Conservation (phyloP, 371 early-diverging fungal species). For the Zychaea mexicana region DNA sequence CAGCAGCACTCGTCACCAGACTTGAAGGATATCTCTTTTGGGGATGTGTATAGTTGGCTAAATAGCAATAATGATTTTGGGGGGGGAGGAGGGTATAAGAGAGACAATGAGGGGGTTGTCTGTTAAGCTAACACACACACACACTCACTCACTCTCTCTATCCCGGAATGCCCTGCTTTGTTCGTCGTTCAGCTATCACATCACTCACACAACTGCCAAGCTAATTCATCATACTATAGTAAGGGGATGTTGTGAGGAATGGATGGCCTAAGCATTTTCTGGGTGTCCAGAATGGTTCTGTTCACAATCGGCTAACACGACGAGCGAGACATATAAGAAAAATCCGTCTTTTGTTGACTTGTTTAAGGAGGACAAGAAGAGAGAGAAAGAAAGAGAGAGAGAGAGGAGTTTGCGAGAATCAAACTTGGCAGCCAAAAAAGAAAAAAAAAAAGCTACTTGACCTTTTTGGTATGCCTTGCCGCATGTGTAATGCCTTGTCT, state of each 20-base stretch:
- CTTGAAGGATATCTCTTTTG: too few species aligned
- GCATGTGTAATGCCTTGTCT: background rate
- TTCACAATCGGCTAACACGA: slow-evolving; percentile 21
- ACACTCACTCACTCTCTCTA: too few species aligned
- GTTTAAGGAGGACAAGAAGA: slow-evolving; percentile 7
- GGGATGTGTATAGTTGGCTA: too few species aligned
- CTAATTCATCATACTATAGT: background rate
- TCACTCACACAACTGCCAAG: too few species aligned
- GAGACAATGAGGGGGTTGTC: too few species aligned
- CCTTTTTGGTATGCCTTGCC: slow-evolving; percentile 12
- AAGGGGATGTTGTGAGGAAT: slow-evolving; percentile 2
- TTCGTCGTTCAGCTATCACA: too few species aligned
- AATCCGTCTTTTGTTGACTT: background rate
- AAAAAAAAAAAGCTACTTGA: slow-evolving; percentile 6
- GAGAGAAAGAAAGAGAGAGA: background rate
- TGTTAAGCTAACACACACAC: too few species aligned
- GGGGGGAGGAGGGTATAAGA: too few species aligned
- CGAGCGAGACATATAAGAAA: background rate
- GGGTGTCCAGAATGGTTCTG: slow-evolving; percentile 10
- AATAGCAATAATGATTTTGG: background rate
- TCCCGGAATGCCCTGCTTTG: too few species aligned
- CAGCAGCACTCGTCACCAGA: too few species aligned
- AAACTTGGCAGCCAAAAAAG: background rate
- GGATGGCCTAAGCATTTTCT: background rate
- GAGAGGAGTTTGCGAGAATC: slow-evolving; percentile 1